Conservation (phyloP, 805 yeast species). For the Kazachstania africana region DNA sequence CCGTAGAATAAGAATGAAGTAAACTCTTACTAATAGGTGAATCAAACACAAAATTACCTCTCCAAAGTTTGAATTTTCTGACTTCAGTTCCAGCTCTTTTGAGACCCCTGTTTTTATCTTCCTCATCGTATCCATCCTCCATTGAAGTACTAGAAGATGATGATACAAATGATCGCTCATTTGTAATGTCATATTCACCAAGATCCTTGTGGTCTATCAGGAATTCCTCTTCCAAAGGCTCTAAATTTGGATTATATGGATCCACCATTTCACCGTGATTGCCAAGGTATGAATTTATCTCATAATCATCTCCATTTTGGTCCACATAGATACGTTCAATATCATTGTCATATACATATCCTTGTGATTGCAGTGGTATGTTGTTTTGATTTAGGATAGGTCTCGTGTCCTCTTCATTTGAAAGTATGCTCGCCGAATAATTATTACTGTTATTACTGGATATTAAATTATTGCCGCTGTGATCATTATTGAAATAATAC, state of each 20-base stretch:
- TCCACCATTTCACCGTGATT: constrained; percentile 27
- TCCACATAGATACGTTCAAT: constrained; percentile 21
- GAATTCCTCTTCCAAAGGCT: constrained; percentile 1
- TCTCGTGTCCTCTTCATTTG: constrained; percentile 10
- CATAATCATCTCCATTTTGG: constrained; percentile 27
- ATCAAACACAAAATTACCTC: constrained; percentile 76
- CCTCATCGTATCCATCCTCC: constrained; percentile 3
- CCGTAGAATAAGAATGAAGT: constrained; percentile 35
- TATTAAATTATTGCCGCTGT: too few species aligned
- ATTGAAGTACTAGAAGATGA: constrained; percentile 5
- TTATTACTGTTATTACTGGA: constrained; percentile 3
- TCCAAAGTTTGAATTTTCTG: constrained; percentile 26
- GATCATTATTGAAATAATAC: constrained; percentile 11
- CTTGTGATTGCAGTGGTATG: background rate
- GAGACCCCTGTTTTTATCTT: constrained; percentile 2
- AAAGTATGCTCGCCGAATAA: constrained; percentile 4
- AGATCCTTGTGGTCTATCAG: constrained; percentile 12
- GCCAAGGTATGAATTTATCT: constrained; percentile 24
- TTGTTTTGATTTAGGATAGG: constrained; percentile 13
- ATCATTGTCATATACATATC: constrained; percentile 5
- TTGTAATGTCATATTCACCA: constrained; percentile 15
- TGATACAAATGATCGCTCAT: constrained; percentile 2
- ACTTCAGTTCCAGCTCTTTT: constrained; percentile 17
- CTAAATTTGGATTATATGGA: constrained; percentile 15
- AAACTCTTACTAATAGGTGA: constrained; percentile 76